Evolutionary conservation across 225 moss, liverwort and hornwort genomes (phyloP).

Genomic region (Takakia lepidozioides): DNA sequence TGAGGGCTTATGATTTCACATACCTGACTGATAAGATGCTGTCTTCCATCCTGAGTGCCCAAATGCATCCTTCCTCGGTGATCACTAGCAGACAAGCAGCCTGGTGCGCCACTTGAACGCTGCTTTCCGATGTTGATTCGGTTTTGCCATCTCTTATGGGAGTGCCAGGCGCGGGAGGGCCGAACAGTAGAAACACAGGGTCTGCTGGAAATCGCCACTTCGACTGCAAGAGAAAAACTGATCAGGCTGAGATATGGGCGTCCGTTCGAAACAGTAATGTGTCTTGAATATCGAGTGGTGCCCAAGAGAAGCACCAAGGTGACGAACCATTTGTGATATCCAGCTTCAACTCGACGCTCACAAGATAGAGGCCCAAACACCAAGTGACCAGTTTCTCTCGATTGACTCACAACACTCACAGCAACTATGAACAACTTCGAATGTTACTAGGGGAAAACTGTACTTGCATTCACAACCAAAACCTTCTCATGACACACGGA

Average conservation of each 20-base stretch:
- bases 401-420: too few relatives aligned
- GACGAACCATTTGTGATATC: background rate
- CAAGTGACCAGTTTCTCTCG: too few relatives aligned
- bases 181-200: conserved; percentile 45
- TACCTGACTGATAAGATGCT: too few relatives aligned
- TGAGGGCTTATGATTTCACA: too few relatives aligned
- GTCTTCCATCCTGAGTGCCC: conserved; percentile 42
- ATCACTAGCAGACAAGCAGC: conserved; percentile 47
- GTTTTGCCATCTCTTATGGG: too few relatives aligned
- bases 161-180: conserved; percentile 12
- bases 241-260: too few relatives aligned
- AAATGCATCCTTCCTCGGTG: conserved; percentile 62
- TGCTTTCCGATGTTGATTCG: conserved; percentile 8
- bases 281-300: background rate
- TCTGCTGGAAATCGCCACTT: conserved; percentile 68
- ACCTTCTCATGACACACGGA: too few relatives aligned
- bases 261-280: background rate
- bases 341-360: too few relatives aligned
- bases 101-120: conserved; percentile 5
- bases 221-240: conserved; percentile 21
- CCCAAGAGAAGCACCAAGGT: background rate
- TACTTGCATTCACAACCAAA: too few relatives aligned
- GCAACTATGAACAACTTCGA: too few relatives aligned
- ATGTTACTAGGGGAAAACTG: too few relatives aligned
- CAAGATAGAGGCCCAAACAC: too few relatives aligned